These are phyloP conservation scores for Tylopilus balloui DNA, from an alignment of 768 basidiomycete species.

Conservation along the genomic window DNA sequence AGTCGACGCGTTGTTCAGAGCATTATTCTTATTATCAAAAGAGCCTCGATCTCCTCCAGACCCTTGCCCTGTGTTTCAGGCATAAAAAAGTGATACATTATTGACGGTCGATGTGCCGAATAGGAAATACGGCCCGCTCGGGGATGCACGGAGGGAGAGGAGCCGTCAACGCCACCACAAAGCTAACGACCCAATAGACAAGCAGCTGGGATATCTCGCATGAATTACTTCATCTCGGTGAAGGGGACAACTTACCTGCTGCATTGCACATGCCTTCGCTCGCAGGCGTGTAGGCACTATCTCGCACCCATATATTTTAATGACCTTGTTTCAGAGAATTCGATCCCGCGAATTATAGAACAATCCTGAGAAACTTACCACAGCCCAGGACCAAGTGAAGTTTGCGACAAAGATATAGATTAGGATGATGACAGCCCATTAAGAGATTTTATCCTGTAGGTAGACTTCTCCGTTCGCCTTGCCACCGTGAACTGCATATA, in stretches of 20 bases:
- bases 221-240: neutral
- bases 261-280: constrained; percentile 40
- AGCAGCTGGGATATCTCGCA: constrained; percentile 18
- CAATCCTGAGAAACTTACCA: constrained; percentile 23
- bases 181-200: constrained; percentile 36
- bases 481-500: constrained; percentile 41
- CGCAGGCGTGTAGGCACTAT: constrained; percentile 46
- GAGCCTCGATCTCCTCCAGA: constrained; percentile 39
- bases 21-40: constrained; percentile 25
- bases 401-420: constrained; percentile 45
- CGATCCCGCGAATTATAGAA: neutral
- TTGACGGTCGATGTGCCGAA: constrained; percentile 38
- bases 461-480: constrained; percentile 21
- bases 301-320: constrained; percentile 40
- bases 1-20: neutral
- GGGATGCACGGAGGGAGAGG: constrained; percentile 40
- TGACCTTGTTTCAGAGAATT: constrained; percentile 19
- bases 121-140: constrained; percentile 46
- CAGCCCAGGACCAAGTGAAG: constrained; percentile 42
- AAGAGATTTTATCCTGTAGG: constrained; percentile 18
- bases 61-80: constrained; percentile 44
- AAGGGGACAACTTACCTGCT: constrained; percentile 35
- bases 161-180: constrained; percentile 41
- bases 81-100: constrained; percentile 37
- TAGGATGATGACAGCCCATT: constrained; percentile 41